Base-by-base conservation (phyloP, 2,329 filamentous ascomycete species). In the Hypoxylon sp. region DNA sequence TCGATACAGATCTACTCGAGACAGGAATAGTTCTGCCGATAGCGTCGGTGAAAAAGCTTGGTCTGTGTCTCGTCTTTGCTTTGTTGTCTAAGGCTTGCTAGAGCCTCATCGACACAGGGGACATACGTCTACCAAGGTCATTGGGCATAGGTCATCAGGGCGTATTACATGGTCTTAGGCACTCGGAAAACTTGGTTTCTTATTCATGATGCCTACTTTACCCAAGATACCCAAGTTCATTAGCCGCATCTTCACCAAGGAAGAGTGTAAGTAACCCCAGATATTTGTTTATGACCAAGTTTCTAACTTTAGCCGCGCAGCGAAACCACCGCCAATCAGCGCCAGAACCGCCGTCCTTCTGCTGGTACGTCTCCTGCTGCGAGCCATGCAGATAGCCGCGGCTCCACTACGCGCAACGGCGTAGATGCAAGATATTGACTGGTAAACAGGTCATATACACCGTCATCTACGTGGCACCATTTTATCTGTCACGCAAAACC, bases 381-480 rank as follows among this genome's bases (percentile, higher is more conserved):
- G 42, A 20, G 27, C 27, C 31, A 45, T 48, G 59, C 45, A 24
- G 52, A 55, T 62, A 61, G 40, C 58, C 65, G 60, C 58, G 55
- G 41, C 48, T 42, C 40, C 42, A 27, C 38, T 45, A 58, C 9
- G 24, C 24, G 24, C 9, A 21, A 20, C 18, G 38, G 20, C 23
- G 24, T n/a, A 7, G 18, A 40, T 7, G 20, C 20, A 24, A 58
- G 31, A 38, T 35, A 46, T 48, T 63, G 23, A 62, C 48, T 55
- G 89, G 89, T 15, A 21, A 7, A 45, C 57, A 90, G 91, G 77
- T 93, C 61, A 75, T 88, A 60, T 96, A 96, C 76, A 96, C 92
- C n/a, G 74, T 92, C 67, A 77, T 92, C 78, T 99, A 98, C 77
- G 91, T 99, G 68, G 79, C 90, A 3, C 94, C 95, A 20, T 92